Base-by-base conservation (phyloP, 1,139 yeast genomes). In the Debaryomyces fabryi region DNA sequence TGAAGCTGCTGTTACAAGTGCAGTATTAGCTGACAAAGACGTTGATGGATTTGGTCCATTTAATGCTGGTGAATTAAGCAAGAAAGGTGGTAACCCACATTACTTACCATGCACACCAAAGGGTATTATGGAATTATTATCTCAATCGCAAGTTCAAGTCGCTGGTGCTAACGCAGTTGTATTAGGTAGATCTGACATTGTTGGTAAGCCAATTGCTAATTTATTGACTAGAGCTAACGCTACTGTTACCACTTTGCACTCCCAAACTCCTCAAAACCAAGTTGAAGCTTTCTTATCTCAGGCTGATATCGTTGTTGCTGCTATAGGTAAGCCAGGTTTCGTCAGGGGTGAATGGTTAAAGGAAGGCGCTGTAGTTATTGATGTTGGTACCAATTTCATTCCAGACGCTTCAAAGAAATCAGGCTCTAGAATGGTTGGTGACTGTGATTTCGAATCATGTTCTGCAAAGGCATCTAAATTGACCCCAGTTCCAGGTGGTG, bases 401-500 rank as follows among this genome's bases (percentile, higher is more conserved):
- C 84, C 82, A 1, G 98, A 92, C 63, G 62, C 82, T 29, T 67
- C 88, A 46, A 87, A 82, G 65, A 90, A 91, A 71, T 78, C 88
- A 7, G 99, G 99, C 44, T 82, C 82, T 62, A 82, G 87, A 64
- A 79, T 92, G 70, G 96, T 91, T 44, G 99, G 99, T 50, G 99
- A 93, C 65, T 97, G 92, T 52, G 96, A 92, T 55, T 91, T 81
- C 60, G 85, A 77, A 45, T 72, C 83, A 23, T 90, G 90, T 48
- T 64, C 78, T 44, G 74, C 80, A 48, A 82, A 79, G 52, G 97
- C 96, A 27, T 77, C 86, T 33, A 77, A 79, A 62, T 81, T 93
- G 63, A 93, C 99, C 21, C 99, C 99, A 25, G 99, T 93, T 50
- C 99, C 99, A 45, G 99, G 99, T 64, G 99, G 99, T 57, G 99